Percentiles rank a stretch among this genome's conserved stretches.
Evolutionary conservation across 306 rosid species (phyloP).

Genomic region (Cicer bijugum): DNA sequence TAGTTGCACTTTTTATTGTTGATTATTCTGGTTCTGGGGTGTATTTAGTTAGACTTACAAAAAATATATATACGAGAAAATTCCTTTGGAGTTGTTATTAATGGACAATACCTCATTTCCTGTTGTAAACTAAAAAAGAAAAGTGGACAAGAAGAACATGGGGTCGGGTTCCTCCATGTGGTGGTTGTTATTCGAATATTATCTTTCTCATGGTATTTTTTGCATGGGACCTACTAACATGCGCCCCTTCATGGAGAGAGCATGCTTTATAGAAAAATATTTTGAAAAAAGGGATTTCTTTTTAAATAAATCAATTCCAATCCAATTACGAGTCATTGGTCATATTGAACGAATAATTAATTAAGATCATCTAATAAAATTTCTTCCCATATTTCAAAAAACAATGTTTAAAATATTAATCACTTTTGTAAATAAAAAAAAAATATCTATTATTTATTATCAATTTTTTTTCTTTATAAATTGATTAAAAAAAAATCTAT

Average conservation of each 20-base stretch:
- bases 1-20: background rate
- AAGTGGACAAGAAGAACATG: slow-evolving; percentile 54
- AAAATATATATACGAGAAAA: slow-evolving; percentile 36
- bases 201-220: slow-evolving; percentile 51
- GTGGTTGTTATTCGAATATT: slow-evolving; percentile 58
- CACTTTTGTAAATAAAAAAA: no score
- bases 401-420: no score
- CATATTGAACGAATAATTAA: background rate
- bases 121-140: background rate
- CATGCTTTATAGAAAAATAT: slow-evolving; percentile 45
- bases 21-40: slow-evolving; percentile 27
- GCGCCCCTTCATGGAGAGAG: slow-evolving; percentile 46
- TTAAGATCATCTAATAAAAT: background rate
- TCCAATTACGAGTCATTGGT: slow-evolving; percentile 6
- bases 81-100: slow-evolving; percentile 42
- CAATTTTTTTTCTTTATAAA: no score
- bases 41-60: slow-evolving; percentile 34
- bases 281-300: background rate
- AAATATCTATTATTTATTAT: no score
- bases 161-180: slow-evolving; percentile 67
- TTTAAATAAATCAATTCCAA: slow-evolving; percentile 35
- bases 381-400: background rate
- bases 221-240: slow-evolving; percentile 64
- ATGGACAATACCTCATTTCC: background rate
- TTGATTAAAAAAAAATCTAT: no score